Percentiles rank a stretch among this genome's conserved stretches.
These are phyloP conservation scores for Russula sp. DNA, from an alignment of 768 basidiomycete species.

Conservation along the genomic window DNA sequence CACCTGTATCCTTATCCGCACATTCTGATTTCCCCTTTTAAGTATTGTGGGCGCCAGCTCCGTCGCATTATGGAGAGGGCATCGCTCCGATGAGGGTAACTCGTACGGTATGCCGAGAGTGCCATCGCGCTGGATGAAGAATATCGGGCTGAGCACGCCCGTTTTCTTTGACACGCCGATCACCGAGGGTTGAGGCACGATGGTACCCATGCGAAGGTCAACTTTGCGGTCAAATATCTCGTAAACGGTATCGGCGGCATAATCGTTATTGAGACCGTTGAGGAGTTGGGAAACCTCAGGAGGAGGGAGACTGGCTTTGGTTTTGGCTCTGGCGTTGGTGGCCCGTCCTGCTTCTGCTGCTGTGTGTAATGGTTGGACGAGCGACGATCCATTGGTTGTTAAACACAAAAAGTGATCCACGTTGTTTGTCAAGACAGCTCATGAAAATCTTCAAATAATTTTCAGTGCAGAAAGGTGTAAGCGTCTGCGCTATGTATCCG, in stretches of 20 bases:
- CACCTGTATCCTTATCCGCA: conserved; percentile 15
- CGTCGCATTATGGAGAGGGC: neutral
- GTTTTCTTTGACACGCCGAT: conserved; percentile 3
- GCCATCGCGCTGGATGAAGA: conserved; percentile 15
- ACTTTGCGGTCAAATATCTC: conserved; percentile 8
- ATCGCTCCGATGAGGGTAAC: neutral
- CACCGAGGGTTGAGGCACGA: conserved; percentile 20
- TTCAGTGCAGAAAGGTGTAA: conserved; percentile 4
- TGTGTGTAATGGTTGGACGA: neutral
- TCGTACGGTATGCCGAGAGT: conserved; percentile 15
- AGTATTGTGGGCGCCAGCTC: neutral
- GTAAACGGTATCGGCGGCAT: neutral
- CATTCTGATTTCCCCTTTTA: conserved; percentile 1
- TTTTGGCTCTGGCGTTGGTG: neutral
- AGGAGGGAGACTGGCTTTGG: neutral
- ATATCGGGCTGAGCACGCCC: conserved; percentile 5
- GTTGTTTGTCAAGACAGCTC: neutral
- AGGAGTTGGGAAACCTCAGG: neutral
- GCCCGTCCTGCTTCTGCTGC: no score
- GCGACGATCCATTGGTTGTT: conserved; percentile 2
- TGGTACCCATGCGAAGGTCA: conserved; percentile 11
- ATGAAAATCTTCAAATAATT: conserved; percentile 1
- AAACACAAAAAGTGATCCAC: neutral
- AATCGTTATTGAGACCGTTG: neutral
- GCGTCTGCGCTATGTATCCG: conserved; percentile 10